Percentiles rank a stretch among this genome's conserved stretches.
These are phyloP conservation scores for Colletotrichum sp. DNA, from an alignment of 2,329 filamentous ascomycete genomes.

Conservation along the genomic window DNA sequence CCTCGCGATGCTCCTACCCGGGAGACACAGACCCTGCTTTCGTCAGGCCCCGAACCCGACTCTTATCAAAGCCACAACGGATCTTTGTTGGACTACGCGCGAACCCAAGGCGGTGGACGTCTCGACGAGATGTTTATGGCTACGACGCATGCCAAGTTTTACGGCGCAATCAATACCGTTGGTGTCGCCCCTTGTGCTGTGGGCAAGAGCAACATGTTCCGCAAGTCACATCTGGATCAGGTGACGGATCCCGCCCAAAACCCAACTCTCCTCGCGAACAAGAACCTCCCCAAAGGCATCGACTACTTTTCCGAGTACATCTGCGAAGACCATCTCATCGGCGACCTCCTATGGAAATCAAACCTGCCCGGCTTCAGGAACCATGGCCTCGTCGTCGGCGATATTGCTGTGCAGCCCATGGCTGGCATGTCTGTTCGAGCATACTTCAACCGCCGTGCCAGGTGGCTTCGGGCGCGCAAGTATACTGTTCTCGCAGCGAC, in stretches of 20 bases:
- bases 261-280: slow-evolving; percentile 43
- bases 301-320: slow-evolving; percentile 96
- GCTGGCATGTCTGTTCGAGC: slow-evolving; percentile 77
- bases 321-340: slow-evolving; percentile 96
- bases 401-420: slow-evolving; percentile 90
- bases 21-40: slow-evolving; percentile 36
- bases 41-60: slow-evolving; percentile 36
- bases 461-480: slow-evolving; percentile 93
- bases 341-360: slow-evolving; percentile 87
- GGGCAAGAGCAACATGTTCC: slow-evolving; percentile 99
- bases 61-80: slow-evolving; percentile 23
- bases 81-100: slow-evolving; percentile 33
- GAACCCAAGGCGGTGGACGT: slow-evolving; percentile 71
- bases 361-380: slow-evolving; percentile 70
- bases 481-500: slow-evolving; percentile 92
- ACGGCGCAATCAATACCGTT: slow-evolving; percentile 94
- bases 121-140: slow-evolving; percentile 96
- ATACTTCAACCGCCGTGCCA: slow-evolving; percentile 80
- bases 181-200: slow-evolving; percentile 90
- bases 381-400: slow-evolving; percentile 83
- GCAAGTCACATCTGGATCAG: slow-evolving; percentile 84
- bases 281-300: slow-evolving; percentile 67
- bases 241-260: slow-evolving; percentile 61
- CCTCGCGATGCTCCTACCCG: slow-evolving; percentile 27
- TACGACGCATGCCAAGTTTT: slow-evolving; percentile 95